Percentiles rank a stretch among this genome's conserved stretches.
phyloP scores from a whole-genome alignment of 108 stramenopile species.

The Nitzschia putrida region DNA sequence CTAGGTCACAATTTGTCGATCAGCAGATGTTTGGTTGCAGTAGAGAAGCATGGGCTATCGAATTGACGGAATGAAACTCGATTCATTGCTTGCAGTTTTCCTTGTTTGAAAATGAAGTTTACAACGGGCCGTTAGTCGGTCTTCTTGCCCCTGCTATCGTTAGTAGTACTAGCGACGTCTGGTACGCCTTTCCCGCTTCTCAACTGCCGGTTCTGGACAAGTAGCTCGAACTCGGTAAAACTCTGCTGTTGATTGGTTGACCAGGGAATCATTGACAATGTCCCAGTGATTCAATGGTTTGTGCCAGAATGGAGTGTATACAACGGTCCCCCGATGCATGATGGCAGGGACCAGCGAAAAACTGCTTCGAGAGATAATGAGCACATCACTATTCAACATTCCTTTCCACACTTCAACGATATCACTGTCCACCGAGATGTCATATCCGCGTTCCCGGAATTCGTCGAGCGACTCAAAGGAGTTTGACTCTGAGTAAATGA shows the following conservation, averaged over 20 bases:
- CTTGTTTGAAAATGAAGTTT: too few species aligned
- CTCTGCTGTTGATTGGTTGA: constrained; percentile 19
- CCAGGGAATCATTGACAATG: constrained; percentile 6
- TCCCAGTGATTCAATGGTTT: constrained; percentile 22
- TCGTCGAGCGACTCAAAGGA: constrained; percentile 24
- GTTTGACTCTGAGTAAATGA: constrained; percentile 26
- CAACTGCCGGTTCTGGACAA: constrained; percentile 9
- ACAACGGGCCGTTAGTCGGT: too few species aligned
- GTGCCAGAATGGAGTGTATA: constrained; percentile 39
- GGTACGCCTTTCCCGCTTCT: too few species aligned
- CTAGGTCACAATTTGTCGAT: too few species aligned
- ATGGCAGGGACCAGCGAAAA: constrained; percentile 32
- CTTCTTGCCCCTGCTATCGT: too few species aligned
- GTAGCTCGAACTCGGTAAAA: constrained; percentile 5
- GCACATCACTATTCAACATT: constrained; percentile 22
- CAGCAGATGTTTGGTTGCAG: too few species aligned
- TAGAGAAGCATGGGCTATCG: too few species aligned
- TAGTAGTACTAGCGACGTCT: too few species aligned
- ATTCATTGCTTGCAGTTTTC: too few species aligned
- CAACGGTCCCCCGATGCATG: constrained; percentile 12
- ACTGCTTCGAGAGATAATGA: constrained; percentile 20
- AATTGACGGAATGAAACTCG: too few species aligned
- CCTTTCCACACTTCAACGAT: constrained; percentile 24
- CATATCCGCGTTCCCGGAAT: constrained; percentile 18
- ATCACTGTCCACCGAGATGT: constrained; percentile 19